Conservation (phyloP, 2,329 filamentous ascomycete species). For the Curvularia lunata region DNA sequence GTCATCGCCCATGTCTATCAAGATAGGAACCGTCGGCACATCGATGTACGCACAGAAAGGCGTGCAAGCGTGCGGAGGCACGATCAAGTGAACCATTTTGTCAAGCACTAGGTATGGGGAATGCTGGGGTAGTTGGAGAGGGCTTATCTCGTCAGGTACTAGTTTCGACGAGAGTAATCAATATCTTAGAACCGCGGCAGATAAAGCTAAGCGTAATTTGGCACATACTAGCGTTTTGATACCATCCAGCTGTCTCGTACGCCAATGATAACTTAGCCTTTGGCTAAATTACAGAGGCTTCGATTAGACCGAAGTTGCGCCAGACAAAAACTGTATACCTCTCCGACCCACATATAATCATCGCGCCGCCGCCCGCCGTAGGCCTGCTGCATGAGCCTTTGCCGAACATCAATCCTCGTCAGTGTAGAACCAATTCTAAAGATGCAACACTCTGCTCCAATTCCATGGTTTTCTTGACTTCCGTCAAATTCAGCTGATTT, state of each 20-base stretch:
- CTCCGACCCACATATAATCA: background rate
- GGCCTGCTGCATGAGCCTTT: constrained; percentile 22
- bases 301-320: too few relatives aligned
- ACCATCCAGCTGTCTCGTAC: too few relatives aligned
- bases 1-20: background rate
- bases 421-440: background rate
- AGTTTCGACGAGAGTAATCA: background rate
- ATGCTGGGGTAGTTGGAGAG: background rate
- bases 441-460: background rate
- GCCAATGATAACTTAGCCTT: too few relatives aligned
- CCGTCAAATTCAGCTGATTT: background rate
- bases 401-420: constrained; percentile 10
- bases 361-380: constrained; percentile 22
- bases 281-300: too few relatives aligned
- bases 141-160: constrained; percentile 5
- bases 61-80: background rate
- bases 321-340: too few relatives aligned
- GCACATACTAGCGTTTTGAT: too few relatives aligned
- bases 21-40: constrained; percentile 31
- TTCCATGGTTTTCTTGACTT: background rate
- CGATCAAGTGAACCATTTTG: background rate
- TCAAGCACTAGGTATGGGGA: background rate
- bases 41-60: background rate
- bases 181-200: too few relatives aligned
- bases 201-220: too few relatives aligned